Base-by-base conservation (phyloP, 139 green algal species). In the Micromonas pusilla region DNA sequence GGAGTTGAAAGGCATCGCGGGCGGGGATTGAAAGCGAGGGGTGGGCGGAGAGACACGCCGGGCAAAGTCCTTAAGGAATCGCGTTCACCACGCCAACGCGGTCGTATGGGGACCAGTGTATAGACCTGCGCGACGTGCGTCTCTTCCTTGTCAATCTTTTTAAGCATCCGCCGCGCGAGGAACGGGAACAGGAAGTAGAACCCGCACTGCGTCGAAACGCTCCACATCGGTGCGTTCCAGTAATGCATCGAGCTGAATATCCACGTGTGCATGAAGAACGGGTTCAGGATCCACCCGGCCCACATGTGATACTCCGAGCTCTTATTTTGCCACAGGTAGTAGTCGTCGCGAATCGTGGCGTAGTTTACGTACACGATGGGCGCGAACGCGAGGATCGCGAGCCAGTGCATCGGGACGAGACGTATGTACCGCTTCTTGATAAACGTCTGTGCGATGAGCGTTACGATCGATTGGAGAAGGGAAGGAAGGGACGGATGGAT, bases 241-340 rank as follows among this genome's bases (percentile, higher is more conserved):
- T 72, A 72, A 52, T 34, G 53, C 30, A 72, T 19, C n/a, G n/a
- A n/a, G 6, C 33, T 57, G 33, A 72, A 72, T n/a, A 72, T 52
- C 66, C 66, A 72, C 66, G 66, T 57, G 30, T 72, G 66, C 66
- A 72, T 72, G 1, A 72, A 52, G 30, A 72, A 72, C 13, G 66
- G 66, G 6, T 32, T 72, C 16, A 72, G 26, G 30, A 5, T 34
- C 25, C 52, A 30, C 26, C 66, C 66, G 33, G 53, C 53, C 21
- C 52, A 57, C 0, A 72, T 19, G 33, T 72, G 52, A 19, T 57
- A 19, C 33, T 72, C 66, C 20, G 33, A 32, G 66, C 66, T 72
- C 33, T 72, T 72, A 30, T 72, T 72, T 72, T 72, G 66, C 66
- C 66, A 72, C 25, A 72, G 53, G 66, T 72, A 57, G 30, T 72